phyloP scores from a whole-genome alignment of 2,329 filamentous ascomycete species.

The Conoideocrella luteorostrata region DNA sequence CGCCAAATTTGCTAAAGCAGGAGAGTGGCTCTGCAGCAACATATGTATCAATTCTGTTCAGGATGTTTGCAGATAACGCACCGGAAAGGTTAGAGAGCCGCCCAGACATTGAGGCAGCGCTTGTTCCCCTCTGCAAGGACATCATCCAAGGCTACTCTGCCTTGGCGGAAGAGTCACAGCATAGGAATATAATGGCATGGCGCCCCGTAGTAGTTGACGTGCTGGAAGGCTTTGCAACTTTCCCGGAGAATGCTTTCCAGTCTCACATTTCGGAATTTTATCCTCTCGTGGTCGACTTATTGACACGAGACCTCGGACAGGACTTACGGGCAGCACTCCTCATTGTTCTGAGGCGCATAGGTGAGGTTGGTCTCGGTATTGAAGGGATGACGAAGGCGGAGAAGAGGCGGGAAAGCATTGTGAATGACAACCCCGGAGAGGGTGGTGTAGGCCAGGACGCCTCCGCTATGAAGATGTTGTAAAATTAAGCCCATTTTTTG shows the following conservation, averaged over 20 bases:
- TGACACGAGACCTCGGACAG: constrained; percentile 71
- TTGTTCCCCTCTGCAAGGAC: constrained; percentile 92
- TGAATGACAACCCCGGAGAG: constrained; percentile 27
- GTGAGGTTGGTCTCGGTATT: constrained; percentile 64
- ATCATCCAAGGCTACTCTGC: constrained; percentile 80
- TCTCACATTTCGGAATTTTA: constrained; percentile 80
- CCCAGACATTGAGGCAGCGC: constrained; percentile 77
- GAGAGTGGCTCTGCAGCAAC: constrained; percentile 89
- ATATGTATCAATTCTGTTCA: constrained; percentile 90
- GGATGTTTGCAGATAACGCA: constrained; percentile 91
- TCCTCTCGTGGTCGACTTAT: constrained; percentile 73
- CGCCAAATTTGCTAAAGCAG: constrained; percentile 94
- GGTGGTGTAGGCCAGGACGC: constrained; percentile 24
- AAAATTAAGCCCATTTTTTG: constrained; percentile 7
- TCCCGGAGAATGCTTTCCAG: constrained; percentile 73
- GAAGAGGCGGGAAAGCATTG: constrained; percentile 34
- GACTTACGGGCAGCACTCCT: constrained; percentile 78
- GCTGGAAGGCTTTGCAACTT: constrained; percentile 82
- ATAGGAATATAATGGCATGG: constrained; percentile 96
- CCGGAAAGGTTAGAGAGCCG: constrained; percentile 75
- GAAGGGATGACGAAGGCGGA: constrained; percentile 37
- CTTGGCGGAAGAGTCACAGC: constrained; percentile 92
- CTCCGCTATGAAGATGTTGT: constrained; percentile 29
- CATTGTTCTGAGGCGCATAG: constrained; percentile 70
- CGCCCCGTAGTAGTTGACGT: constrained; percentile 95